phyloP scores from a whole-genome alignment of 345 rosid species.

The Ceriops zippeliana region DNA sequence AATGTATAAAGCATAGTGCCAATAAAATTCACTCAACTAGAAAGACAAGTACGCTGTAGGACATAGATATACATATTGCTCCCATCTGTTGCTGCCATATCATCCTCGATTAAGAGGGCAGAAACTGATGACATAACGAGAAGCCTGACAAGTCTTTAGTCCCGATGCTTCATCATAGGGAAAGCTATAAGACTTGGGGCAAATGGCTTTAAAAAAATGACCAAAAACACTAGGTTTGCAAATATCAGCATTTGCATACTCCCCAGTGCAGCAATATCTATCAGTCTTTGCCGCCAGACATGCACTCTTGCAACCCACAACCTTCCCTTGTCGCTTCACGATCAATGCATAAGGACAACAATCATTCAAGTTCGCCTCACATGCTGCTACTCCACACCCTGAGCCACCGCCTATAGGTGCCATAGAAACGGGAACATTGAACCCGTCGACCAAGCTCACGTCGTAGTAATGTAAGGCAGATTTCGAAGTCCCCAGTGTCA shows the following conservation, averaged over 20 bases:
- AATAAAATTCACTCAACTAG: too few relatives aligned
- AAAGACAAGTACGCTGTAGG: neutral
- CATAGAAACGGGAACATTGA: slow-evolving; percentile 46
- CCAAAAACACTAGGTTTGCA: slow-evolving; percentile 43
- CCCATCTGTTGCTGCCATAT: neutral
- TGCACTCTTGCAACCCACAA: slow-evolving; percentile 53
- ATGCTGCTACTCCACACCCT: slow-evolving; percentile 40
- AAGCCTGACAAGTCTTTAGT: slow-evolving; percentile 44
- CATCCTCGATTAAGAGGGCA: slow-evolving; percentile 38
- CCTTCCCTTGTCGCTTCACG: slow-evolving; percentile 31
- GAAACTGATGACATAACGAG: slow-evolving; percentile 44
- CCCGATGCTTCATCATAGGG: slow-evolving; percentile 47
- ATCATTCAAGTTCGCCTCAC: slow-evolving; percentile 42
- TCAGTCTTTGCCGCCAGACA: slow-evolving; percentile 46
- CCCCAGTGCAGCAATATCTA: slow-evolving; percentile 47
- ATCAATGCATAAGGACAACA: slow-evolving; percentile 41
- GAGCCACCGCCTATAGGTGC: slow-evolving; percentile 35
- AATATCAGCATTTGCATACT: slow-evolving; percentile 31
- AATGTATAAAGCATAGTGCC: too few relatives aligned
- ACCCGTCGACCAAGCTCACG: slow-evolving; percentile 53
- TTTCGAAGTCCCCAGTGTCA: slow-evolving; percentile 44
- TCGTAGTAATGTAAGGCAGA: slow-evolving; percentile 49
- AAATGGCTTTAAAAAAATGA: slow-evolving; percentile 44
- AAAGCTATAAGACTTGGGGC: slow-evolving; percentile 46
- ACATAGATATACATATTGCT: neutral